Evolutionary conservation across 2,329 filamentous ascomycete genomes (phyloP), one percentile per base, ranked within the genome.

Genomic region (Teratosphaeria zuluensis): DNA sequence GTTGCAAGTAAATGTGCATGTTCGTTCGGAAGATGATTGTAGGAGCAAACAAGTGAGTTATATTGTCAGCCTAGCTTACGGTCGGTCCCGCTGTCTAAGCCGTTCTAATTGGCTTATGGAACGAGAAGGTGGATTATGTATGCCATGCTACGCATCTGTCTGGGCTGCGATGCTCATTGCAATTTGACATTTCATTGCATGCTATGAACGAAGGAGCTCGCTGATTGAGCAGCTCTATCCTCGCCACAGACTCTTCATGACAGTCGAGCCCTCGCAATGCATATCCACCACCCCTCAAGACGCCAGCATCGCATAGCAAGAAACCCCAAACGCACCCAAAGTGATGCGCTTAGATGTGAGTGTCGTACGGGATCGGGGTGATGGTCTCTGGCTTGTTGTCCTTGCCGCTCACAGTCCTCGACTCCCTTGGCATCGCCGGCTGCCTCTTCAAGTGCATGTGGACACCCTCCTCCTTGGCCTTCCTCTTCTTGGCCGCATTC

Each of bases 301-400:
- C 42, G 42, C 42, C 42, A 48, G 42, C 42, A 48, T 48, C 42
- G 42, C 52, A 53, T 53, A 53, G 52, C 31, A 56, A 19, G 16
- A 56, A 56, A 31, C 55, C 51, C 12, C 52, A 31, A 53, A 21
- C 52, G 31, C 52, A 53, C 16, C 19, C 28, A 16, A 16, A 2
- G 21, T 35, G 12, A 19, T 31, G 32, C 52, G 24, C 52, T 85
- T 94, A 99, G 79, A 99, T 97, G 75, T 90, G 92, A 73, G 94
- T 99, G 85, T 97, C 94, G 86, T 97, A 99, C 74, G 94, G 80
- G 71, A 97, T 84, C 70, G 92, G 91, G 64, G 86, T 85, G 73
- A 97, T 85, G 71, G 89, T 96, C 86, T 96, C 90, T 66, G 92
- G 90, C 76, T 85, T 83, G 82, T 90, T 89, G 76, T 90, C 87